A percentile compares a stretch with the other conserved stretches of the same genome.
phyloP scores from a whole-genome alignment of 306 rosid genomes.

The Fagus crenata region DNA sequence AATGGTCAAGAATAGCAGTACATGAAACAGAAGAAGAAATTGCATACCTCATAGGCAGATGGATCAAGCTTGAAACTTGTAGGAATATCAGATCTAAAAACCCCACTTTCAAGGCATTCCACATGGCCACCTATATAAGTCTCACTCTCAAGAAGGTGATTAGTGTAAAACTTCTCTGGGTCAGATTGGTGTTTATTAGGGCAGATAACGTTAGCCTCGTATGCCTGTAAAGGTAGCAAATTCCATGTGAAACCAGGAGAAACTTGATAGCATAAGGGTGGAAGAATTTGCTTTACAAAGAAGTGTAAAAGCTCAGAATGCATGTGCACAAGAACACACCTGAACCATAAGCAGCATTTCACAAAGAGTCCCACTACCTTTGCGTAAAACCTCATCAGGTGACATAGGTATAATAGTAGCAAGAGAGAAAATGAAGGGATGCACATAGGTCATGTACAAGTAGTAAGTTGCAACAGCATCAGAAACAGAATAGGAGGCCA shows the following conservation, averaged over 20 bases:
- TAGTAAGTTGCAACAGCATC: slow-evolving; percentile 98
- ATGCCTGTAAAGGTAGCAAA: slow-evolving; percentile 64
- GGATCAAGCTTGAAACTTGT: slow-evolving; percentile 80
- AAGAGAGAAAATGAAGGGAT: slow-evolving; percentile 96
- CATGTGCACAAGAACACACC: slow-evolving; percentile 52
- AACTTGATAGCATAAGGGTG: slow-evolving; percentile 28
- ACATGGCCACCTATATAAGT: slow-evolving; percentile 98
- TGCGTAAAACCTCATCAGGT: slow-evolving; percentile 99
- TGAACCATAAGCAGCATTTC: slow-evolving; percentile 99
- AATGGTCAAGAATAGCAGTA: slow-evolving; percentile 15
- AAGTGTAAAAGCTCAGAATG: slow-evolving; percentile 27
- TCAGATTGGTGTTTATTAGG: slow-evolving; percentile 96
- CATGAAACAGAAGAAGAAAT: slow-evolving; percentile 23
- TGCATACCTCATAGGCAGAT: slow-evolving; percentile 79
- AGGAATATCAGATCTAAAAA: slow-evolving; percentile 94
- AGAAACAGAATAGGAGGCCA: slow-evolving; percentile 99
- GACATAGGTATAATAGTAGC: slow-evolving; percentile 99
- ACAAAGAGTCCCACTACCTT: slow-evolving; percentile 98
- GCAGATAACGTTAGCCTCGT: slow-evolving; percentile 86
- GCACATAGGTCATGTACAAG: slow-evolving; percentile 89
- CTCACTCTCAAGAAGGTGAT: slow-evolving; percentile 93
- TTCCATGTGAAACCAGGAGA: slow-evolving; percentile 11
- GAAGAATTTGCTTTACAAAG: slow-evolving; percentile 17
- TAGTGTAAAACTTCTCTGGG: slow-evolving; percentile 75
- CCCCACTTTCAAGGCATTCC: slow-evolving; percentile 99